Percentiles rank a stretch among this genome's conserved stretches.
Conservation (phyloP, 2,329 filamentous ascomycete species). For the Alternaria sp. region DNA sequence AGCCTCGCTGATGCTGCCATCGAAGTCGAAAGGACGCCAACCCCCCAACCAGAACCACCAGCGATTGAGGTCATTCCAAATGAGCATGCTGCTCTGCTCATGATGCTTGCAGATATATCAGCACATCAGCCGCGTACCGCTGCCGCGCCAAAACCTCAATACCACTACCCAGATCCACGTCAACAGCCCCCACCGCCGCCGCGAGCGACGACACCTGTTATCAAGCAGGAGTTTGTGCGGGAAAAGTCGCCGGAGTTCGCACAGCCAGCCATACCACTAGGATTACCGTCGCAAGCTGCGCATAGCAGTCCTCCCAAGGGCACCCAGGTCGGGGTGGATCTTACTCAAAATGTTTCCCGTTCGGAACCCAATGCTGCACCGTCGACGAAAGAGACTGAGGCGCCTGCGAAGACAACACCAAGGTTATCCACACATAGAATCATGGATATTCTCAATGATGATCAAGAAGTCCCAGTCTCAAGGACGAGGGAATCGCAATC, state of each 20-base stretch:
- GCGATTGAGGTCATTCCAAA: slow-evolving; percentile 44
- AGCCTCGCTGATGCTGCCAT: slow-evolving; percentile 43
- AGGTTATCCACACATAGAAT: slow-evolving; percentile 44
- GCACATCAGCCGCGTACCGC: slow-evolving; percentile 26
- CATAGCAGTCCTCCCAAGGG: slow-evolving; percentile 24
- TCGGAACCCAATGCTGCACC: slow-evolving; percentile 15
- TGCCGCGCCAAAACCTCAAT: background rate
- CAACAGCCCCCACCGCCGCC: slow-evolving; percentile 9
- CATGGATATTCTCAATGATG: slow-evolving; percentile 47
- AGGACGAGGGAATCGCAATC: slow-evolving; percentile 26
- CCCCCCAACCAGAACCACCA: slow-evolving; percentile 20
- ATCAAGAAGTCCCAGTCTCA: slow-evolving; percentile 37
- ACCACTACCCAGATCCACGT: slow-evolving; percentile 8
- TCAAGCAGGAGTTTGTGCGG: slow-evolving; percentile 19
- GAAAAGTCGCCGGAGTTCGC: slow-evolving; percentile 25
- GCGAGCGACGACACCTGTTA: slow-evolving; percentile 16
- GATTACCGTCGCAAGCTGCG: slow-evolving; percentile 23
- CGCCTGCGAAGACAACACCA: slow-evolving; percentile 29
- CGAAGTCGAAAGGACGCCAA: slow-evolving; percentile 42
- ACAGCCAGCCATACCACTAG: slow-evolving; percentile 17
- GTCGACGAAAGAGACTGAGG: slow-evolving; percentile 11
- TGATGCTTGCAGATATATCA: slow-evolving; percentile 46
- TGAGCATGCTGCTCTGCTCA: slow-evolving; percentile 50
- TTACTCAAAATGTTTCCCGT: slow-evolving; percentile 4
- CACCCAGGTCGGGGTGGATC: slow-evolving; percentile 9